Conservation (phyloP, 306 rosid species). For the Trifolium dubium region DNA sequence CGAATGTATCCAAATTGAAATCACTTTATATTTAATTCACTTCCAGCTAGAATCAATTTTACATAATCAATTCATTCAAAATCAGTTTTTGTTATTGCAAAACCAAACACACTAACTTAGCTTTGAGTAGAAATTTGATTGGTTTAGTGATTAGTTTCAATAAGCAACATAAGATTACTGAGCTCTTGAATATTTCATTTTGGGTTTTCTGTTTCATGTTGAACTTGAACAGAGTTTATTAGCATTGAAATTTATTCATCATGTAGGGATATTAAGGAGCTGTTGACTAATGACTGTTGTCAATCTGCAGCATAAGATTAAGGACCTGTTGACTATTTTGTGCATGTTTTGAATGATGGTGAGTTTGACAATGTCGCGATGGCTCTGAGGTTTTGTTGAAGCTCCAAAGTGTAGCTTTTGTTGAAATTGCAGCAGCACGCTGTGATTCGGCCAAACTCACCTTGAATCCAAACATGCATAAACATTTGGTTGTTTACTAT, state of each 20-base stretch:
- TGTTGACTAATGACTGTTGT: not conserved
- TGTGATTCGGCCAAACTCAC: not conserved
- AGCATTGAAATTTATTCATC: no score
- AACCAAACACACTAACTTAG: not conserved
- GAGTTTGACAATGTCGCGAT: not conserved
- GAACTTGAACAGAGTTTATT: no score
- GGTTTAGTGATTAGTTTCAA: conserved; percentile 24
- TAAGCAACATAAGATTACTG: not conserved
- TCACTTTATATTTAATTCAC: not conserved
- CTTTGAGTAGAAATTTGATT: not conserved
- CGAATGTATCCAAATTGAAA: not conserved
- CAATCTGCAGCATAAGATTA: not conserved
- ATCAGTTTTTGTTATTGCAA: not conserved
- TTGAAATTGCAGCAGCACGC: not conserved
- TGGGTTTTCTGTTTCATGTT: no score
- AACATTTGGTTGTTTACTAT: no score
- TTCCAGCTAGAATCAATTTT: not conserved
- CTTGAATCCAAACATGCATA: not conserved
- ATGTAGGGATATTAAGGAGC: not conserved
- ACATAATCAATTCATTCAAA: not conserved
- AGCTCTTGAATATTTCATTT: conserved; percentile 7
- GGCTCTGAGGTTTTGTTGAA: not conserved
- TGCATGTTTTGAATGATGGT: not conserved
- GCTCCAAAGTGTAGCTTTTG: not conserved
- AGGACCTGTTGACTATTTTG: not conserved